A percentile compares a stretch with the other conserved stretches of the same genome.
phyloP scores from a whole-genome alignment of 139 green algal species.

The Pleodorina starrii region DNA sequence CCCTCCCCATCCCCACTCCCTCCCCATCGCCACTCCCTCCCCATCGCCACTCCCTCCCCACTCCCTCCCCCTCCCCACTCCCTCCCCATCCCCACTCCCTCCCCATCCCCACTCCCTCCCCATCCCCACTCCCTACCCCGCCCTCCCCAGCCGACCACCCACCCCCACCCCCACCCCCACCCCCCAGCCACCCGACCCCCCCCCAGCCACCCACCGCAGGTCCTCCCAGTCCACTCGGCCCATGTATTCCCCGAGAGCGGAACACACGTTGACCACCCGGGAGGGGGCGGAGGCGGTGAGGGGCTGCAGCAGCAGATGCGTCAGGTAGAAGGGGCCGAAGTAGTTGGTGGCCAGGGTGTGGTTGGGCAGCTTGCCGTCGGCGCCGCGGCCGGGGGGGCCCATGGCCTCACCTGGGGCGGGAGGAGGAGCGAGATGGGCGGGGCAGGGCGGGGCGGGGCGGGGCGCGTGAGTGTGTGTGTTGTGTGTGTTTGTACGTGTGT shows the following conservation, averaged over 20 bases:
- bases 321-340: conserved; percentile 49
- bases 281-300: conserved; percentile 6
- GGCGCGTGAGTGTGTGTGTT: too few relatives aligned
- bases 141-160: too few relatives aligned
- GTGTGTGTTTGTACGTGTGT: not conserved
- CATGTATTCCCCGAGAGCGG: conserved; percentile 33
- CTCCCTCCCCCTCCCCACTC: too few relatives aligned
- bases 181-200: too few relatives aligned
- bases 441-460: not conserved
- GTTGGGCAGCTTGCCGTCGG: conserved; percentile 36
- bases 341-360: conserved; percentile 50
- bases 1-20: too few relatives aligned
- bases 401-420: conserved; percentile 32
- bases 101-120: too few relatives aligned
- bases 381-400: conserved; percentile 28
- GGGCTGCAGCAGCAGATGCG: conserved; percentile 26
- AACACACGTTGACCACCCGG: conserved; percentile 43
- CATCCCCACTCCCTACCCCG: too few relatives aligned
- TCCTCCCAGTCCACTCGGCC: conserved; percentile 39
- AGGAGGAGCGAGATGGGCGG: not conserved
- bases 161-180: too few relatives aligned
- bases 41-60: too few relatives aligned
- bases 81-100: too few relatives aligned
- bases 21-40: too few relatives aligned
- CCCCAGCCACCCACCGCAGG: conserved; percentile 33